Evolutionary conservation across 805 yeast species (phyloP), one percentile per base, ranked within the genome.

Genomic region (Metschnikowia drakensbergensis): DNA sequence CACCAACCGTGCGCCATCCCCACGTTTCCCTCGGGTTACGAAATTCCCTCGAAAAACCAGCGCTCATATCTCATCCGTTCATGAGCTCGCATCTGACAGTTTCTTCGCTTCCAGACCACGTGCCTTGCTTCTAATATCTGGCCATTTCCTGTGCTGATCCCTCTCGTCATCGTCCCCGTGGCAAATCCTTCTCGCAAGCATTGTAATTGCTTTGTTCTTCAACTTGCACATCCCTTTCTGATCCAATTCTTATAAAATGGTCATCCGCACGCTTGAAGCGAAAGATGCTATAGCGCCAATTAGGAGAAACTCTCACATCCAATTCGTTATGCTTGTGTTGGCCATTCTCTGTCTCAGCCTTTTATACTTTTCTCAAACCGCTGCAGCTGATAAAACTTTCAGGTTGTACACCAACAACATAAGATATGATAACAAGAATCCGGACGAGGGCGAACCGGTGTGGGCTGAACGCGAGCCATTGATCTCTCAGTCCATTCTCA

Each of bases 381-480:
- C 36, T 1, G 36, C 30, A 3, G 22, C 23, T 36, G 5, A 5
- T 17, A 37, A 26, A 37, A 13, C 39, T 9, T 30, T 48, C 40
- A 39, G 57, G 10, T 35, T 54, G 31, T 76, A 75, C 55, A 68
- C 77, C 23, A 71, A 77, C 53, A 77, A 77, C 53, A 72, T 77
- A 43, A 60, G 82, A 30, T 73, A 60, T 49, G 80, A 75, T 50
- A 74, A 73, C 54, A 53, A 57, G 13, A 51, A 59, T 26, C 60
- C 64, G 0, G 70, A 57, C 36, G 52, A 58, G 5, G 71, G 69
- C 11, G 85, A 80, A 57, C 54, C 58, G 45, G 68, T 69, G 1
- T 80, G 84, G 84, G 50, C 51, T 3, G 62, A 55, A 13, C 68
- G 84, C 31, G 67, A 67, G 50, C 55, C 52, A 2, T 68, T 65